Base-by-base conservation (phyloP, 2,329 filamentous ascomycete genomes). In the Westerdykella aurantiaca region DNA sequence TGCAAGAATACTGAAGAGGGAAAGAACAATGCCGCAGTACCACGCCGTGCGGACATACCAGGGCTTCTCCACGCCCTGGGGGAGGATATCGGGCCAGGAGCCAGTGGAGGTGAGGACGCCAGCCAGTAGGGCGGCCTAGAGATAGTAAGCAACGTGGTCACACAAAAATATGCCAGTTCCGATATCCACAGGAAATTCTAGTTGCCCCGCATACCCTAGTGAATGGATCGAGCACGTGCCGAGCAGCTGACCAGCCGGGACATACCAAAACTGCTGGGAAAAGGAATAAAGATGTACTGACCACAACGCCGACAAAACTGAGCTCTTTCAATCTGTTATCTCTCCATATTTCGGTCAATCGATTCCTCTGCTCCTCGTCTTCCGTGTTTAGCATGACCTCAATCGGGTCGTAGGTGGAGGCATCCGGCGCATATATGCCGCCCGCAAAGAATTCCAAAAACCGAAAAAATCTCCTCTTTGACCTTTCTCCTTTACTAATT, bases 1-100 rank as follows among this genome's bases (percentile, higher is more conserved):
- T 1, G 70, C 67, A 9, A 77, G 62, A 6, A 78, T 68, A n/a
- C 71, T 70, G 45, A 75, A 75, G 3, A 79, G 63, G 1, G 75
- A 66, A 21, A 79, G 70, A 10, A 78, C 62, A 31, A 72, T 70
- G 11, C 69, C 70, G 39, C 62, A 64, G 50, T 66, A 72, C 68
- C 68, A 72, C 16, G 63, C 64, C 10, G 69, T 66, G 10, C 69
- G 61, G 4, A 72, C 63, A 4, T 58, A 48, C 70, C 70, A 72
- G 2, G 70, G 69, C 12, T 66, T 62, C 31, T 52, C 29, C n/a
- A 54, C 39, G 5, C 60, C 68, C 37, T 67, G 67, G 10, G 58
- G 56, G 6, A 72, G 55, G 17, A 73, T 62, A 39, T 62, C 61
- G 1, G 70, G 70, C 70, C 70, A 73, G 37, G 62, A 65, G 10